Base-by-base conservation (phyloP, 805 yeast species). In the Candida dajiaensis region DNA sequence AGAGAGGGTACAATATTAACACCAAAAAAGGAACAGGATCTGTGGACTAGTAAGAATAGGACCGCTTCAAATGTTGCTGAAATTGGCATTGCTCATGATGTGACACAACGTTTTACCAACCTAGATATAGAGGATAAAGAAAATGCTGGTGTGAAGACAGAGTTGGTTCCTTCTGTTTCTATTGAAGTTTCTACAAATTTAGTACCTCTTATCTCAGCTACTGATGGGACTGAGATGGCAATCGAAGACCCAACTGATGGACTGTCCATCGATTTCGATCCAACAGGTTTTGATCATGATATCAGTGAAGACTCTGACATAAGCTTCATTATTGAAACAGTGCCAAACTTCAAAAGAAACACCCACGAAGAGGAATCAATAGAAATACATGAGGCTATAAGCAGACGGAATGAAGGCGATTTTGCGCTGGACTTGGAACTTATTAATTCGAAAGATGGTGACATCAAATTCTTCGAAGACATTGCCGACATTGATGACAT, bases 381-480 rank as follows among this genome's bases (percentile, higher is more conserved):
- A 9, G 20, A 5, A 6, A 12, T 33, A 8, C 36, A 8, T 18
- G 13, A 16, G 4, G 15, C 6, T 33, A 3, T 20, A 13, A 11
- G 31, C 16, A 33, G 10, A 11, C 20, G n/a, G 7, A 33, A 16
- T 11, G 39, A 36, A 12, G 19, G 20, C 10, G 39, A 19, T 19
- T 36, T 36, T 3, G 15, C 10, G n/a, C 18, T 36, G 10, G 23
- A 19, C 10, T 9, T 13, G 5, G 47, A 40, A 2, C 18, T 43
- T 12, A 19, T 41, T 5, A 43, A 41, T 23, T 46, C 51, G 3
- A 31, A 40, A 4, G 50, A 48, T 42, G 54, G 52, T 9, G 42
- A 51, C 4, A 45, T 57, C n/a, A 44, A 23, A 6, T 57, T 38
- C 41, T 50, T 47, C 47, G 37, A 46, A n/a, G 43, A 53, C 28